Conservation (phyloP, 495 filamentous ascomycete species). For the Neurospora pannonica region DNA sequence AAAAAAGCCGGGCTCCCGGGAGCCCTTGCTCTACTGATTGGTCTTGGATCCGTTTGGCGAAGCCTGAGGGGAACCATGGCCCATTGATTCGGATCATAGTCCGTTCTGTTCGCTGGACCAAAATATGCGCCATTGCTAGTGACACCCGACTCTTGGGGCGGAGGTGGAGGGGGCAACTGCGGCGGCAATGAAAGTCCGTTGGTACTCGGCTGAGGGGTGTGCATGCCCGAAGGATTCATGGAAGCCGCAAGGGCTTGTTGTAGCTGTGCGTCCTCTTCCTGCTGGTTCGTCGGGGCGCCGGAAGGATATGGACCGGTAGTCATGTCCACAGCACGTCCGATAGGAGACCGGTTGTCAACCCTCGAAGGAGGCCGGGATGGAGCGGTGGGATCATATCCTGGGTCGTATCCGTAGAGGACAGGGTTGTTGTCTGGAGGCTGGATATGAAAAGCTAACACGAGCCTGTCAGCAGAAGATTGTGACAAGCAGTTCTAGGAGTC, state of each 20-base stretch:
- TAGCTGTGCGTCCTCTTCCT: conserved; percentile 30
- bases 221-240: conserved; percentile 6
- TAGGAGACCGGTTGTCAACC: conserved; percentile 42
- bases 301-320: conserved; percentile 17
- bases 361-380: conserved; percentile 64
- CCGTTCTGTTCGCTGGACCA: conserved; percentile 58
- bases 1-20: conserved; percentile 60
- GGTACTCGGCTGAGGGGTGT: conserved; percentile 22
- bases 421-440: conserved; percentile 40
- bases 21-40: conserved; percentile 47
- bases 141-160: conserved; percentile 36
- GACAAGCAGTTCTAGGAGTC: conserved; percentile 1
- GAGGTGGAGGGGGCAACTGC: conserved; percentile 26
- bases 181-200: conserved; percentile 27
- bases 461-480: not conserved
- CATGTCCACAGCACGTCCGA: conserved; percentile 32
- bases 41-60: conserved; percentile 16
- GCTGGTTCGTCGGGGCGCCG: conserved; percentile 6
- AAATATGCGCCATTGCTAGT: conserved; percentile 40
- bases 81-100: conserved; percentile 69
- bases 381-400: conserved; percentile 30
- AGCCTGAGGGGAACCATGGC: conserved; percentile 49
- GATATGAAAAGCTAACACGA: conserved; percentile 44
- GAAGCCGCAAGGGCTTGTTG: conserved; percentile 26
- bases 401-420: conserved; percentile 31